phyloP scores from a whole-genome alignment of 768 basidiomycete genomes.

The Boletales sp. region DNA sequence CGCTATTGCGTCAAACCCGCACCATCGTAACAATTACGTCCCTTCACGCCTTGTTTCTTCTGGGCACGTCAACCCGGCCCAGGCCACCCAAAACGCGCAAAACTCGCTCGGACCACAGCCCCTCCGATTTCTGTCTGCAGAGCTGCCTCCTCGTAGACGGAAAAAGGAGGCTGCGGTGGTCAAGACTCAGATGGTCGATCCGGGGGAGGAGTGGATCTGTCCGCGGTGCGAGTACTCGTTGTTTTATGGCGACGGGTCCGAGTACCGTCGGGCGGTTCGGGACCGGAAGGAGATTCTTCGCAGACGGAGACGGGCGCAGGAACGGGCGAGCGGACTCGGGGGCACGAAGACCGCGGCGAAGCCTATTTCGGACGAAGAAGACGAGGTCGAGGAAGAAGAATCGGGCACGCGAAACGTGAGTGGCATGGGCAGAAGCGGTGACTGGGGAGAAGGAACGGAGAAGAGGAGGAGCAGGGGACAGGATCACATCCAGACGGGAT shows the following conservation, averaged over 20 bases:
- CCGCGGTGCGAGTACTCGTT: slow-evolving; percentile 90
- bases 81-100: slow-evolving; percentile 40
- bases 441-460: slow-evolving; percentile 18
- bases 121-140: slow-evolving; percentile 63
- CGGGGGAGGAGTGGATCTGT: slow-evolving; percentile 90
- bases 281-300: slow-evolving; percentile 76
- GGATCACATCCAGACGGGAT: slow-evolving; percentile 22
- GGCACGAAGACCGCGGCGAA: slow-evolving; percentile 19
- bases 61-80: slow-evolving; percentile 36
- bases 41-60: slow-evolving; percentile 73
- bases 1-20: slow-evolving; percentile 93
- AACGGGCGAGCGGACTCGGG: slow-evolving; percentile 44
- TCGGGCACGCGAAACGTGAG: neutral
- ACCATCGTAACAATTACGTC: slow-evolving; percentile 92
- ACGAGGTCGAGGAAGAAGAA: slow-evolving; percentile 15
- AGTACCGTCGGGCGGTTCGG: slow-evolving; percentile 61
- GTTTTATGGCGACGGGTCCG: slow-evolving; percentile 81
- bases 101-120: slow-evolving; percentile 58
- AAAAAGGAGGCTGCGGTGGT: slow-evolving; percentile 26
- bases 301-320: slow-evolving; percentile 66
- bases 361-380: slow-evolving; percentile 24
- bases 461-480: slow-evolving; percentile 13
- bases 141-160: slow-evolving; percentile 51
- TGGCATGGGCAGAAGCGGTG: slow-evolving; percentile 5
- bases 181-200: slow-evolving; percentile 43